phyloP scores from a whole-genome alignment of 306 rosid genomes.

The Castanospermum australe region DNA sequence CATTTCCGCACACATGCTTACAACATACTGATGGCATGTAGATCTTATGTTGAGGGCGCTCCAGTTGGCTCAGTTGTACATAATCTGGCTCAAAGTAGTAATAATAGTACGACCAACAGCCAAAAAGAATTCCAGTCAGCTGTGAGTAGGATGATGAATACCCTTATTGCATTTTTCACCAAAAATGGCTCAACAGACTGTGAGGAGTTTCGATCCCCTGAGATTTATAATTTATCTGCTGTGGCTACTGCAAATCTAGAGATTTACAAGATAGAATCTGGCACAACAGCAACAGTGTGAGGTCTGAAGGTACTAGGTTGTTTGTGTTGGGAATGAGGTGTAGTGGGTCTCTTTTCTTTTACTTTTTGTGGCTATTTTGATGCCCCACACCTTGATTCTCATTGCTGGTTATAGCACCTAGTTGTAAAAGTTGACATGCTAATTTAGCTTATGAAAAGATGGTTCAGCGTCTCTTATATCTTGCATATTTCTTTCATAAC shows the following conservation, averaged over 20 bases:
- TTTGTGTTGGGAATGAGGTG: constrained; percentile 20
- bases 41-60: constrained; percentile 57
- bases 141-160: constrained; percentile 56
- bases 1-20: constrained; percentile 55
- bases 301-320: constrained; percentile 14
- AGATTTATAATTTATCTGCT: constrained; percentile 10
- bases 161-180: constrained; percentile 58
- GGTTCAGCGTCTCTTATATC: neutral
- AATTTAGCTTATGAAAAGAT: neutral
- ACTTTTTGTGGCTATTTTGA: constrained; percentile 20
- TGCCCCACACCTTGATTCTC: constrained; percentile 11
- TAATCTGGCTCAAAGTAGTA: neutral
- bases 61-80: constrained; percentile 50
- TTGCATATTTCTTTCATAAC: neutral
- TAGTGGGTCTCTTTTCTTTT: neutral
- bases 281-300: constrained; percentile 13
- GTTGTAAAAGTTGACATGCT: neutral
- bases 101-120: neutral
- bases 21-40: constrained; percentile 61
- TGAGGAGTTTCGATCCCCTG: constrained; percentile 49
- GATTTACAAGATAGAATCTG: constrained; percentile 13
- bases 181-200: constrained; percentile 64
- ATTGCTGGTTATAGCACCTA: neutral
- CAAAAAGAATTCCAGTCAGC: constrained; percentile 44
- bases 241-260: constrained; percentile 33